phyloP scores from a whole-genome alignment of 2,329 filamentous ascomycete genomes.

The Talaromyces sp. region DNA sequence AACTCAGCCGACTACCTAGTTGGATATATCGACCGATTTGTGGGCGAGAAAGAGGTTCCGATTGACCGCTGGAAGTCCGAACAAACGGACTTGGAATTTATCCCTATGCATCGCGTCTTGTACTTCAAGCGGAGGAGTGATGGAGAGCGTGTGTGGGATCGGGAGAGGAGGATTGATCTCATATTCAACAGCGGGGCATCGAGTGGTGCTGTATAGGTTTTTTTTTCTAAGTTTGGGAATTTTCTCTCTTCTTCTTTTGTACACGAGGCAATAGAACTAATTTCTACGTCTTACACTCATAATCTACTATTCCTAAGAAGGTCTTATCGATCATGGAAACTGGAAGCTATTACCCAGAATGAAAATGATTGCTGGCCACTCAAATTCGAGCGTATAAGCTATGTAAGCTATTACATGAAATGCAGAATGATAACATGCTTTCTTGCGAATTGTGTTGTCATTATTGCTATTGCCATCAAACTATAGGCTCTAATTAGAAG shows the following conservation, averaged over 20 bases:
- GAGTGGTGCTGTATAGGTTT: background rate
- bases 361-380: background rate
- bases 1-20: conserved; percentile 43
- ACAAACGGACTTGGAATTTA: conserved; percentile 51
- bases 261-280: background rate
- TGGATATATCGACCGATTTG: conserved; percentile 50
- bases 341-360: background rate
- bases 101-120: conserved; percentile 49
- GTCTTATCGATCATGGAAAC: background rate
- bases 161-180: conserved; percentile 41
- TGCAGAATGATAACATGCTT: background rate
- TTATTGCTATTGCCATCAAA: background rate
- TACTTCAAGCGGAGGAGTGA: conserved; percentile 41
- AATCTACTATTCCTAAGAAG: background rate
- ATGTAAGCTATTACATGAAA: background rate
- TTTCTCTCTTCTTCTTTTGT: background rate
- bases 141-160: conserved; percentile 46
- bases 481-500: background rate
- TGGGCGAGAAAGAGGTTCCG: conserved; percentile 42
- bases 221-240: background rate
- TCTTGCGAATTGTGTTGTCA: background rate
- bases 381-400: background rate
- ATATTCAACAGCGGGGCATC: conserved; percentile 40
- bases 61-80: conserved; percentile 49
- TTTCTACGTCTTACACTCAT: background rate